Evolutionary conservation across 495 filamentous ascomycete genomes (phyloP).

Genomic region (Darksidea phi): DNA sequence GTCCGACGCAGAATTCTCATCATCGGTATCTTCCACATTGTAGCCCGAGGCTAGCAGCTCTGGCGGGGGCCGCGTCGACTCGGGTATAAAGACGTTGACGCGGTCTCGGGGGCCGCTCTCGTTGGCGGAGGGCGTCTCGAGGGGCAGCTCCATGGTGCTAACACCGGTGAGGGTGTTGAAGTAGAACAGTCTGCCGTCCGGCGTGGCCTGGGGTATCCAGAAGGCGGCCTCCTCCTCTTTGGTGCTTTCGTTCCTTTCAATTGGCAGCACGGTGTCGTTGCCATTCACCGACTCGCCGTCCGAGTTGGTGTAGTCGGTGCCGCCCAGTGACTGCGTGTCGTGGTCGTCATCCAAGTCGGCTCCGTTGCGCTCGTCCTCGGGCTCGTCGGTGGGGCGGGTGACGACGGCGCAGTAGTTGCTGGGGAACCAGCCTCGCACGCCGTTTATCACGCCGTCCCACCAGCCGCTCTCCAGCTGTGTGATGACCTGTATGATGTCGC

Average conservation of each 20-base stretch:
- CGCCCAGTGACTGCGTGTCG: slow-evolving; percentile 50
- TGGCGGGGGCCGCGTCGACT: slow-evolving; percentile 86
- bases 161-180: slow-evolving; percentile 96
- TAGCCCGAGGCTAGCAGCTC: slow-evolving; percentile 88
- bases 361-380: slow-evolving; percentile 39
- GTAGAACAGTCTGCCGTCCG: slow-evolving; percentile 91
- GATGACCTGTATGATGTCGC: slow-evolving; percentile 95
- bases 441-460: slow-evolving; percentile 98
- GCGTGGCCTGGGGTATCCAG: slow-evolving; percentile 97
- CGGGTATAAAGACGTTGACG: slow-evolving; percentile 81
- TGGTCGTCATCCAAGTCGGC: slow-evolving; percentile 51
- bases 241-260: slow-evolving; percentile 64
- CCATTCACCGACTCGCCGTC: slow-evolving; percentile 54
- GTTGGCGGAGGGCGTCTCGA: slow-evolving; percentile 82
- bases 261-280: slow-evolving; percentile 57
- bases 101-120: slow-evolving; percentile 86
- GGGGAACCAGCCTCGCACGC: slow-evolving; percentile 94
- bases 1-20: slow-evolving; percentile 91
- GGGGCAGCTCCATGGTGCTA: slow-evolving; percentile 86
- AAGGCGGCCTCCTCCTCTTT: slow-evolving; percentile 89
- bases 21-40: slow-evolving; percentile 56
- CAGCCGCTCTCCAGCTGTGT: slow-evolving; percentile 97
- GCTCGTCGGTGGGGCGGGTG: slow-evolving; percentile 56
- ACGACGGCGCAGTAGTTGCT: slow-evolving; percentile 96
- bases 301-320: slow-evolving; percentile 59